Evolutionary conservation across 306 rosid species (phyloP), one percentile per base, ranked within the genome.

Genomic region (Gillenia trifoliata): DNA sequence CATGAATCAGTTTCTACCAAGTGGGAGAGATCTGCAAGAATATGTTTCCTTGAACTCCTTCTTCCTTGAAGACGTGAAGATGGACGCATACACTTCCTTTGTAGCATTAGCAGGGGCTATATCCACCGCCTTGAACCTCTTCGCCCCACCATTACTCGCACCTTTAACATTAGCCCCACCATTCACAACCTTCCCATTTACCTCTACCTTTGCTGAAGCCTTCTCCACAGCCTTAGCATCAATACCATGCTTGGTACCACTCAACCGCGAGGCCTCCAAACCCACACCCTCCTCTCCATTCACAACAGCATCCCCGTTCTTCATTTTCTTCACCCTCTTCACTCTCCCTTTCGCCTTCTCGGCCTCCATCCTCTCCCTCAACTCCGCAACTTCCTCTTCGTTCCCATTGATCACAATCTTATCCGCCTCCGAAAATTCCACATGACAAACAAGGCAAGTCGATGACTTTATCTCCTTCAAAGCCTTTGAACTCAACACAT

Each of bases 401-500:
- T 54, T 90, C 74, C 96, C 97, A 77, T 94, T 94, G 43, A 94
- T 86, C 75, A 85, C 87, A 31, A 94, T 71, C 93, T 87, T 92
- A 70, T 92, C 97, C 10, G 17, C 75, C 72, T 85, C 91, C 15
- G 33, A 64, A 77, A 79, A 94, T 43, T 82, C 95, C 61, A 23
- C 55, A 41, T 85, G 96, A 70, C 99, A 94, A 40, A 94, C 92
- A 34, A 94, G 80, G 77, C 97, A 94, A 7, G 83, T 49, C 0
- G 89, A 83, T 0, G 95, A 87, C 77, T 87, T 92, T 16, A 94
- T 89, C 83, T 90, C 96, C 84, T 86, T 94, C 89, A 94, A 31
- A 33, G 97, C 99, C 83, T 89, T 94, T 0, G 89, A 88, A 73
- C 97, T 94, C 87, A 94, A 52, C 23, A 92, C 97, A 81, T 94